Base-by-base conservation (phyloP, 2,329 filamentous ascomycete genomes). In the Immersiporthe knoxdaviesiana region DNA sequence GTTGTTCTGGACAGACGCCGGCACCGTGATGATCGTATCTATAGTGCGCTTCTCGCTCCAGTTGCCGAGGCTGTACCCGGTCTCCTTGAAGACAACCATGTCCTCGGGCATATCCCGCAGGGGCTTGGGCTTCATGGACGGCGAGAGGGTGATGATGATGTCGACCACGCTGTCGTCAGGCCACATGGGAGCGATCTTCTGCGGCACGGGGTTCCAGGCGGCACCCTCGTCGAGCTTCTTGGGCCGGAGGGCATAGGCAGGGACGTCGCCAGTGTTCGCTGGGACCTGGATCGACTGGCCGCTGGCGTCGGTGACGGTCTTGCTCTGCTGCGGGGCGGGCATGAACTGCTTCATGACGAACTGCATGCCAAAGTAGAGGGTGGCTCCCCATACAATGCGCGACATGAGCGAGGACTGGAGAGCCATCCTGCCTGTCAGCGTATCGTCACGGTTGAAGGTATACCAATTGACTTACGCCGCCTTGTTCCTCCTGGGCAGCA, bases 141-240 rank as follows among this genome's bases (percentile, higher is more conserved):
- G 87, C 62, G 94, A 95, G 67, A 98, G 87, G 74, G 95, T 96
- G 77, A 99, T 87, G 73, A 88, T 84, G 74, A 99, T 88, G 79
- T 99, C 96, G 74, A 99, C 80, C 70, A 88, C 83, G 75, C 89
- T 92, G 77, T 96, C 89, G 62, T 87, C 82, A 2, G 92, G 89
- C 96, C 96, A 99, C 76, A 98, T 93, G 30, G 96, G 94, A 50
- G 92, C 92, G 71, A 97, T 84, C 68, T 85, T 86, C 73, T 90
- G 85, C 1, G 94, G 93, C 24, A 93, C 81, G 0, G 81, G 79
- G 74, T 85, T 91, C 78, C 90, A 91, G 64, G 84, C 80, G 30
- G 89, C 90, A 73, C 87, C 88, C 70, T 88, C 84, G 80, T 89
- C 78, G 76, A 90, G 81, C 70, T 79, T 77, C 70, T 83, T 79